Percentiles rank a stretch among this genome's conserved stretches.
Conservation (phyloP, 1,284 basidiomycete species). For the Sporisorium sorghi region DNA sequence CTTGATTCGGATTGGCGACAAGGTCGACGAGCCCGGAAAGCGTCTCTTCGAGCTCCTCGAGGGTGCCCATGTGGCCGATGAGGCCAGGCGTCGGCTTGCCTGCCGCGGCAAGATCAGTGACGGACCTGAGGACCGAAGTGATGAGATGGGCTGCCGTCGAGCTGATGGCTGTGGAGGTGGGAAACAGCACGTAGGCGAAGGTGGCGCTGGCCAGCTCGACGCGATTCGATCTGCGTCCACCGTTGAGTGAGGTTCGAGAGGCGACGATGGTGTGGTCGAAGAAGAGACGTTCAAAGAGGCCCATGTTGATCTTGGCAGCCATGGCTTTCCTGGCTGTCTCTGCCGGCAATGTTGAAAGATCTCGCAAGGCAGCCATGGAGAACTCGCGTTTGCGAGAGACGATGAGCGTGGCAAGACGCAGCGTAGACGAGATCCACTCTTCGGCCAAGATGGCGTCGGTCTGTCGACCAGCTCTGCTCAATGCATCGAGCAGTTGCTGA, state of each 20-base stretch:
- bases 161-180: slow-evolving; percentile 47
- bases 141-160: slow-evolving; percentile 55
- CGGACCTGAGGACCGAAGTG: slow-evolving; percentile 52
- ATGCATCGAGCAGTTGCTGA: slow-evolving; percentile 74
- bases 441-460: slow-evolving; percentile 79
- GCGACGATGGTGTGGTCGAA: slow-evolving; percentile 55
- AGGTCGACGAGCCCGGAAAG: slow-evolving; percentile 56
- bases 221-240: slow-evolving; percentile 35
- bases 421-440: slow-evolving; percentile 76
- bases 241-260: slow-evolving; percentile 29
- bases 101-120: slow-evolving; percentile 28
- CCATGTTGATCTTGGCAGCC: slow-evolving; percentile 31
- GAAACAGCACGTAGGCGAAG: slow-evolving; percentile 49
- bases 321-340: slow-evolving; percentile 46
- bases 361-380: slow-evolving; percentile 34
- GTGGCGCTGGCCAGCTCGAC: slow-evolving; percentile 53
- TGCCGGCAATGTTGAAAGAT: slow-evolving; percentile 45
- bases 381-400: slow-evolving; percentile 44
- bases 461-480: slow-evolving; percentile 76
- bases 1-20: slow-evolving; percentile 73
- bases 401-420: slow-evolving; percentile 73
- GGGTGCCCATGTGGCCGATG: slow-evolving; percentile 66
- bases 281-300: slow-evolving; percentile 54
- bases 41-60: slow-evolving; percentile 60
- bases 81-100: slow-evolving; percentile 41